Evolutionary conservation across 1,139 yeast genomes (phyloP), one percentile per base, ranked within the genome.

Genomic region (Taphrina pruni): DNA sequence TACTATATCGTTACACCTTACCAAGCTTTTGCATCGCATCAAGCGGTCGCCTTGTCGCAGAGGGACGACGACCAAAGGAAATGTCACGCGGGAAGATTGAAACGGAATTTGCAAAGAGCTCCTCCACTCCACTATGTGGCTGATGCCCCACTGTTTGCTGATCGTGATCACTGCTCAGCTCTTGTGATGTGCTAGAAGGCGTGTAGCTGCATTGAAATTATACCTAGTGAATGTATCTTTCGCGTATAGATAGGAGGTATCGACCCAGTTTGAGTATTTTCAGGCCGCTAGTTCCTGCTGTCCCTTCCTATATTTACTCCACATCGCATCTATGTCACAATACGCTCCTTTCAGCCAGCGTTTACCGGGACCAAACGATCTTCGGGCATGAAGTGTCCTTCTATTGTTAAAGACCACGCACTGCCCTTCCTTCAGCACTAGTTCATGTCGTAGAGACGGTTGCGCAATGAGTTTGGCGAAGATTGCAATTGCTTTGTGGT

Each of bases 291-390:
- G 26, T 26, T 58, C 62, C 6, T n/a, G 50, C 14, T 36, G 54
- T 45, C 62, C 62, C 11, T 41, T 32, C 21, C 62, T 43, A 26
- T 60, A 45, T 52, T 52, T 60, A 52, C 65, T 60, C 69, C 69
- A 57, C 38, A 83, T 88, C 46, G 91, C 82, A 75, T 89, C 96
- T 12, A 87, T 86, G 75, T 89, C 95, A 21, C 88, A 80, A 75
- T 89, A 90, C 55, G 91, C 85, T 1, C 95, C 95, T 83, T 88
- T 87, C 70, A 90, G 80, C 90, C 93, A 88, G 72, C 96, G 82
- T 48, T 79, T 79, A 1, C 89, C 89, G 55, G 82, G 81, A 48
- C 84, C 83, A 74, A 89, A 89, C 71, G 82, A 84, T 43, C 84
- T 81, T 72, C 96, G 81, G 0, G 93, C 88, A 76, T 90, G 96